Percentiles rank a stretch among this genome's conserved stretches.
Conservation (phyloP, 2,329 filamentous ascomycete species). For the Apiospora phragmitis region DNA sequence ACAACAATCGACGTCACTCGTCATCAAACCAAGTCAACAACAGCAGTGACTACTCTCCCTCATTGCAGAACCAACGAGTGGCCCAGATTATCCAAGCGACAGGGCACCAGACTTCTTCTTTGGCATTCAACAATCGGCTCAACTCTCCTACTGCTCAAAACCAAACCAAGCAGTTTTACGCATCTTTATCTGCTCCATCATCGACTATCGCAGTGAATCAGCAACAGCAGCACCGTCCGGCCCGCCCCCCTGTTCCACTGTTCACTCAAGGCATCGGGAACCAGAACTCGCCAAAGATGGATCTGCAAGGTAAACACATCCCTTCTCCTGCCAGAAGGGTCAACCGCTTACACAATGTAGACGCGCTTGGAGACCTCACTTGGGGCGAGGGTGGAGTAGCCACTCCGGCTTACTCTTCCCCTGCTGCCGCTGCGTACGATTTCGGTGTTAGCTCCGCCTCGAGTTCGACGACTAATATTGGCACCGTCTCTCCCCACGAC, state of each 20-base stretch:
- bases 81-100: constrained; percentile 59
- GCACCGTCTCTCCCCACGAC: constrained; percentile 84
- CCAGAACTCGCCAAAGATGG: constrained; percentile 49
- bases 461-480: constrained; percentile 55
- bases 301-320: constrained; percentile 52
- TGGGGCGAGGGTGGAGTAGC: constrained; percentile 52
- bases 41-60: constrained; percentile 37
- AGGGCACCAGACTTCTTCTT: constrained; percentile 53
- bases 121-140: constrained; percentile 60
- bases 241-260: constrained; percentile 70
- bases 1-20: constrained; percentile 46
- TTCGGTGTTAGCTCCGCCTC: constrained; percentile 44
- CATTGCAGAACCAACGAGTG: constrained; percentile 59
- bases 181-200: constrained; percentile 61
- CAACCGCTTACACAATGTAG: constrained; percentile 33
- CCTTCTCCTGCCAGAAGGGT: not conserved
- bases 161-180: constrained; percentile 58
- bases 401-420: constrained; percentile 54
- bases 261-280: constrained; percentile 63
- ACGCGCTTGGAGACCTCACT: constrained; percentile 59
- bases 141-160: constrained; percentile 47
- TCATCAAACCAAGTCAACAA: constrained; percentile 27
- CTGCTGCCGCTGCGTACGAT: constrained; percentile 54
- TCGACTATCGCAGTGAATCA: constrained; percentile 60
- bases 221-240: constrained; percentile 45